Percentiles rank a stretch among this genome's conserved stretches.
phyloP scores from a whole-genome alignment of 257 asterid species.

The Ocimum tenuiflorum region DNA sequence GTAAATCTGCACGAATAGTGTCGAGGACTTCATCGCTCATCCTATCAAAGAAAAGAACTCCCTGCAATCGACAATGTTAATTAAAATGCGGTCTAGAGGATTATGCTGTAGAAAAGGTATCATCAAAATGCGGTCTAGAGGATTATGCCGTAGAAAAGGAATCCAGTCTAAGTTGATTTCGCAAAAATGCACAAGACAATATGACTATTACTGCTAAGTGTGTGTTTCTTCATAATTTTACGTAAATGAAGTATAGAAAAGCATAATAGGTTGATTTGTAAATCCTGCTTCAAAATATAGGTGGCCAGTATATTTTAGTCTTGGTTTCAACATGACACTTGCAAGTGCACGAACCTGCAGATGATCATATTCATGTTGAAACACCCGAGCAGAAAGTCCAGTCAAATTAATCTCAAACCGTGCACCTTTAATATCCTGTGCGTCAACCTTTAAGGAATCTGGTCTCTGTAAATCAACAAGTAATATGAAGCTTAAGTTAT shows the following conservation, averaged over 20 bases:
- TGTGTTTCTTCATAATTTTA: background rate
- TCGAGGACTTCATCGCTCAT: constrained; percentile 83
- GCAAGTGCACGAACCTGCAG: constrained; percentile 45
- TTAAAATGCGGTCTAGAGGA: constrained; percentile 4
- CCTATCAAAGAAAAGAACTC: constrained; percentile 73
- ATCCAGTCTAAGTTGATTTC: background rate
- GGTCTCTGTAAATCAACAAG: constrained; percentile 61
- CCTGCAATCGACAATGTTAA: constrained; percentile 45
- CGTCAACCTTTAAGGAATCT: constrained; percentile 66
- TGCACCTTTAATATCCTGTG: constrained; percentile 69
- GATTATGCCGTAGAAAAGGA: background rate
- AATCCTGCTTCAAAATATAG: background rate
- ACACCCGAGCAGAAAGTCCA: constrained; percentile 76
- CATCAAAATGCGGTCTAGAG: background rate
- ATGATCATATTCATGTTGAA: constrained; percentile 95
- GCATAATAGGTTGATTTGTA: background rate
- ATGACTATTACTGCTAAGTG: background rate
- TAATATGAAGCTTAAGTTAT: background rate
- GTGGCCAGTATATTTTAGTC: background rate
- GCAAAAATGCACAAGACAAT: too few species aligned
- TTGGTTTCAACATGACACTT: background rate
- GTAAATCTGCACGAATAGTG: constrained; percentile 51
- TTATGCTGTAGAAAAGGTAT: background rate
- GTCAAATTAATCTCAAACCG: constrained; percentile 58
- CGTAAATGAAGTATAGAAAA: background rate